Evolutionary conservation across 1,284 basidiomycete genomes (phyloP).

Genomic region (Cryptococcus sp.): DNA sequence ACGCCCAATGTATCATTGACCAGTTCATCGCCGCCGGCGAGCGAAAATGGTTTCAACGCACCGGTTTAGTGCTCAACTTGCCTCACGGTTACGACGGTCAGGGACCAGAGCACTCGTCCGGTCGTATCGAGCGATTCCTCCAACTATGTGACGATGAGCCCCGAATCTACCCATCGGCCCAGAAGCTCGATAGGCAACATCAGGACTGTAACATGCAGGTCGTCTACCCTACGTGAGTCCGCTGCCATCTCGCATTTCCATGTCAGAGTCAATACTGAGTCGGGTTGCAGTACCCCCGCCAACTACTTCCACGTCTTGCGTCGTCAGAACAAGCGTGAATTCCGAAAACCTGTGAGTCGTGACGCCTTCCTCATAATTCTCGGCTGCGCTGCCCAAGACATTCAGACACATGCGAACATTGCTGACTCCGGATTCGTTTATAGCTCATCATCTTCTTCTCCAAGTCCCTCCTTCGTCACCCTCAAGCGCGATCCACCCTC

Average conservation of each 20-base stretch:
- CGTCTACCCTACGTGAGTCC: conserved; percentile 83
- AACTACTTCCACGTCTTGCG: conserved; percentile 97
- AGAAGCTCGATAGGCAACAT: conserved; percentile 92
- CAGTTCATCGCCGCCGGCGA: conserved; percentile 98
- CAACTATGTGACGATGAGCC: conserved; percentile 98
- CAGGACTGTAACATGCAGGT: conserved; percentile 99
- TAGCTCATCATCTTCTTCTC: conserved; percentile 94
- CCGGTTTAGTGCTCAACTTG: conserved; percentile 86
- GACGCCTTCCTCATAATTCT: neutral
- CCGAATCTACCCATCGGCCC: conserved; percentile 79
- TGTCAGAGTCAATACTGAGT: conserved; percentile 16
- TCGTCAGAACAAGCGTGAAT: conserved; percentile 92
- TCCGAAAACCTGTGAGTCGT: conserved; percentile 79
- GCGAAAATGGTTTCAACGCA: conserved; percentile 96
- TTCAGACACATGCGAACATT: neutral
- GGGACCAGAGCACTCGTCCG: conserved; percentile 97
- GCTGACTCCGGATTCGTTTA: neutral
- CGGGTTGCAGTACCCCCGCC: conserved; percentile 68
- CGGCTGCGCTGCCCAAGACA: too few species aligned
- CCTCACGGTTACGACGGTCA: conserved; percentile 99
- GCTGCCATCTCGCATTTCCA: neutral
- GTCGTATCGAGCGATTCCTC: conserved; percentile 93
- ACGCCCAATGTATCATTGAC: conserved; percentile 97
- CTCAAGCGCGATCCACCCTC: conserved; percentile 81
- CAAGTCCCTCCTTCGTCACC: conserved; percentile 91